Percentiles rank a stretch among this genome's conserved stretches.
Conservation (phyloP, 768 basidiomycete genomes). For the Tulasnella sp. region DNA sequence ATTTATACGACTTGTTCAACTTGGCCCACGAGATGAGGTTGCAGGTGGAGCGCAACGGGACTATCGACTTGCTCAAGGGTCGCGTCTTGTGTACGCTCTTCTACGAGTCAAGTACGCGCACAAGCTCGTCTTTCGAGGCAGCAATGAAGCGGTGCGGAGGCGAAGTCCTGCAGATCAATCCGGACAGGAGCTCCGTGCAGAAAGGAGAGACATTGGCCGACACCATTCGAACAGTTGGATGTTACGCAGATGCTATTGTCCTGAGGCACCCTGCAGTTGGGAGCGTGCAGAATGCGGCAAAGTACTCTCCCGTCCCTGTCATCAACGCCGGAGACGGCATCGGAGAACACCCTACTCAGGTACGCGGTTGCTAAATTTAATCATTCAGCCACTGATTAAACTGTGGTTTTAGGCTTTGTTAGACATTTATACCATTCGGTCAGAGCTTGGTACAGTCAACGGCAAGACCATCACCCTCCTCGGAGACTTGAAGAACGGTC, state of each 20-base stretch:
- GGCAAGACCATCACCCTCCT: constrained; percentile 90
- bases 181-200: constrained; percentile 81
- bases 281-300: constrained; percentile 93
- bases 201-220: constrained; percentile 95
- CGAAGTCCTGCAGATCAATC: constrained; percentile 83
- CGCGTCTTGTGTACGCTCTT: constrained; percentile 90
- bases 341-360: constrained; percentile 97
- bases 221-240: constrained; percentile 90
- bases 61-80: constrained; percentile 86
- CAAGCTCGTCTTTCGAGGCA: constrained; percentile 93
- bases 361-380: constrained; percentile 43
- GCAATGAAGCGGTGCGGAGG: constrained; percentile 99
- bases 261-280: constrained; percentile 94
- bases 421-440: constrained; percentile 93
- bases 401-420: constrained; percentile 65
- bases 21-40: constrained; percentile 96
- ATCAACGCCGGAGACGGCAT: constrained; percentile 97
- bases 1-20: constrained; percentile 91
- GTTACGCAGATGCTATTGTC: constrained; percentile 94
- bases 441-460: constrained; percentile 96
- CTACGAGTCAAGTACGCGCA: constrained; percentile 96
- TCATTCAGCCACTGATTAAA: constrained; percentile 22
- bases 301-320: constrained; percentile 92
- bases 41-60: constrained; percentile 89
- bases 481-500: constrained; percentile 96